Percentiles rank a stretch among this genome's conserved stretches.
Evolutionary conservation across 1,284 basidiomycete species (phyloP).

Genomic region (Schizopora paradoxa): DNA sequence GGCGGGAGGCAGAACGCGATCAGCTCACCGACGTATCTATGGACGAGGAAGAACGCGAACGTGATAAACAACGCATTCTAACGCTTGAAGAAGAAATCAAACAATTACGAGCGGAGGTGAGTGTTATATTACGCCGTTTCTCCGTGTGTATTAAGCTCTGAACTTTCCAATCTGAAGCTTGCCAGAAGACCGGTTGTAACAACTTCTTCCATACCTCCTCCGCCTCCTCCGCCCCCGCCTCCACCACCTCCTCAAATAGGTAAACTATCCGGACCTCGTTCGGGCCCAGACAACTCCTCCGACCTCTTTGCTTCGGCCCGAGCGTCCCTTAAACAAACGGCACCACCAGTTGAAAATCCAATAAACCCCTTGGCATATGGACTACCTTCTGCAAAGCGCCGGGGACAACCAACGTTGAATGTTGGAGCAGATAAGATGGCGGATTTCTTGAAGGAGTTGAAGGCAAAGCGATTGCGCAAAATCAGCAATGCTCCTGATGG

Average conservation of each 20-base stretch:
- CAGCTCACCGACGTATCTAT: slow-evolving; percentile 26
- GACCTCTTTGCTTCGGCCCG: slow-evolving; percentile 51
- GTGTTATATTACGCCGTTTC: slow-evolving; percentile 17
- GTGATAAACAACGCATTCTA: slow-evolving; percentile 59
- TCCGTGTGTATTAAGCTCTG: slow-evolving; percentile 5
- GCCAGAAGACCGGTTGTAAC: slow-evolving; percentile 34
- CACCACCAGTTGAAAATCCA: slow-evolving; percentile 53
- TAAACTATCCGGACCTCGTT: slow-evolving; percentile 4
- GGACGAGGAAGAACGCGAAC: slow-evolving; percentile 39
- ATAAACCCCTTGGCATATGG: slow-evolving; percentile 42
- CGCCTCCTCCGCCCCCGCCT: slow-evolving; percentile 31
- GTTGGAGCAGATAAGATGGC: slow-evolving; percentile 75
- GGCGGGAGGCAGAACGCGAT: slow-evolving; percentile 33
- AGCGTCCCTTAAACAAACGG: slow-evolving; percentile 55
- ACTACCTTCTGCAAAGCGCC: slow-evolving; percentile 30
- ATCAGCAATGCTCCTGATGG: slow-evolving; percentile 28
- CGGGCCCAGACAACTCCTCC: slow-evolving; percentile 19
- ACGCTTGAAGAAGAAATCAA: slow-evolving; percentile 63
- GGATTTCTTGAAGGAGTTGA: slow-evolving; percentile 72
- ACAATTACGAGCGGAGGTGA: slow-evolving; percentile 58
- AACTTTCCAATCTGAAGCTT: slow-evolving; percentile 34
- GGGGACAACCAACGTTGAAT: slow-evolving; percentile 61
- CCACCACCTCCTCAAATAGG: slow-evolving; percentile 42
- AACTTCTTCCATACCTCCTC: slow-evolving; percentile 24
- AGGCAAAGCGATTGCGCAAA: slow-evolving; percentile 60